These are phyloP conservation scores for Porodaedalea pini DNA, from an alignment of 1,284 basidiomycete species.

Conservation along the genomic window DNA sequence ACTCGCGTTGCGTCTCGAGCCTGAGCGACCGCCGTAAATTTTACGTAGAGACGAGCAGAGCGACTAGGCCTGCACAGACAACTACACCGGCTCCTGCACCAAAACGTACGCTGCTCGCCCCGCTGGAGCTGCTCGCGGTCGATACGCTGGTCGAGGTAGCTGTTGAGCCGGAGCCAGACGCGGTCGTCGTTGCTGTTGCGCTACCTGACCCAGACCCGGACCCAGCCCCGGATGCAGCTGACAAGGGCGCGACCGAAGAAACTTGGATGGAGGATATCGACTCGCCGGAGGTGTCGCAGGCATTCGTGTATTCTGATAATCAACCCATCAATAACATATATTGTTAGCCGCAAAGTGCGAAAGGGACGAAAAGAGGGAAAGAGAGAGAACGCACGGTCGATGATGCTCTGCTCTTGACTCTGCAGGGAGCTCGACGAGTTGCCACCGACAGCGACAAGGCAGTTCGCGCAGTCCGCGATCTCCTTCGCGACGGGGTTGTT, in stretches of 20 bases:
- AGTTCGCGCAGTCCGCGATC: slow-evolving; percentile 16
- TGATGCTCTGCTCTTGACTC: slow-evolving; percentile 7
- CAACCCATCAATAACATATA: neutral
- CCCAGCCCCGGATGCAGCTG: neutral
- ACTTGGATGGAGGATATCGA: slow-evolving; percentile 17
- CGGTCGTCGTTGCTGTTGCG: neutral
- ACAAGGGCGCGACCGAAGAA: slow-evolving; percentile 10
- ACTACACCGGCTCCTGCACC: too few species aligned
- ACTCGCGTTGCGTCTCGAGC: too few species aligned
- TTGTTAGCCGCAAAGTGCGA: neutral
- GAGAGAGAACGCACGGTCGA: slow-evolving; percentile 16
- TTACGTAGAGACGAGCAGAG: too few species aligned
- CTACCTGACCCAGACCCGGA: neutral
- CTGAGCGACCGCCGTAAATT: too few species aligned
- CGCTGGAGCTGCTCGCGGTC: too few species aligned
- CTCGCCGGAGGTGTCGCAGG: slow-evolving; percentile 13
- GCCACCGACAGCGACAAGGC: slow-evolving; percentile 10
- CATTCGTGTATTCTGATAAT: slow-evolving; percentile 16
- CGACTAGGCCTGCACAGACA: too few species aligned
- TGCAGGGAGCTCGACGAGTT: neutral
- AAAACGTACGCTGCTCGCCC: too few species aligned
- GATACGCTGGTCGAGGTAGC: neutral
- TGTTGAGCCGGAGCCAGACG: neutral
- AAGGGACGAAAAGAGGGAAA: neutral
- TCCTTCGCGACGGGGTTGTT: slow-evolving; percentile 12